Base-by-base conservation (phyloP, 2,329 filamentous ascomycete genomes). In the Cladobotryum mycophilum region DNA sequence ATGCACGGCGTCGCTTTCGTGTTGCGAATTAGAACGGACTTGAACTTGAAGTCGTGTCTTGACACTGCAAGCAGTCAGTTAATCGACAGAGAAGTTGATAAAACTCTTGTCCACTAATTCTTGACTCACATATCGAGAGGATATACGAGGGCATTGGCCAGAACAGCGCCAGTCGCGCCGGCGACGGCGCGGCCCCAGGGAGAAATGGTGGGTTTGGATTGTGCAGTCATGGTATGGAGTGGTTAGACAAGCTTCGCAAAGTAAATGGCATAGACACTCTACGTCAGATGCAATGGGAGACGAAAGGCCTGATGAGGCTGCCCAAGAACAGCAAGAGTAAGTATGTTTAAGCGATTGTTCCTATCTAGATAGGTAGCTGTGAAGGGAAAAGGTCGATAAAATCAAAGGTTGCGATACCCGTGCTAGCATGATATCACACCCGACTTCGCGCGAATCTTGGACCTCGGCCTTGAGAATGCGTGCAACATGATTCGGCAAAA, bases 1-100 rank as follows among this genome's bases (percentile, higher is more conserved):
- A 71, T 96, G 89, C 45, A 59, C 75, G 55, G 79, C 70, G 55
- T 64, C 65, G 40, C 65, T 63, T 4, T 20, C 42, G 11, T 30
- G 9, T 38, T 66, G 76, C 60, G 51, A 61, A 33, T 71, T 64
- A 43, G 76, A 75, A 54, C 91, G 95, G 48, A 95, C 85, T 70
- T 99, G 93, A 30, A 97, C 92, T 71, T 99, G 93, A 33, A 99
- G 79, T 52, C 90, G 85, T 45, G 93, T 99, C 75, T 99, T 99
- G 61, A 99, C 88, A 61, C 91, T 96, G 64, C 41, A 42, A 48
- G 46, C 20, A 20, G 17, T 36, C 47, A 44, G 9, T 25, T 49
- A 51, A 15, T 34, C 43, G 49, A 42, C 3, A 30, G 20, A 44
- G 35, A 47, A 41, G 22, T 41, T 41, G 14, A 20, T 12, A 41